Base-by-base conservation (phyloP, 1,139 yeast genomes). In the Saccharomyces hybrid region DNA sequence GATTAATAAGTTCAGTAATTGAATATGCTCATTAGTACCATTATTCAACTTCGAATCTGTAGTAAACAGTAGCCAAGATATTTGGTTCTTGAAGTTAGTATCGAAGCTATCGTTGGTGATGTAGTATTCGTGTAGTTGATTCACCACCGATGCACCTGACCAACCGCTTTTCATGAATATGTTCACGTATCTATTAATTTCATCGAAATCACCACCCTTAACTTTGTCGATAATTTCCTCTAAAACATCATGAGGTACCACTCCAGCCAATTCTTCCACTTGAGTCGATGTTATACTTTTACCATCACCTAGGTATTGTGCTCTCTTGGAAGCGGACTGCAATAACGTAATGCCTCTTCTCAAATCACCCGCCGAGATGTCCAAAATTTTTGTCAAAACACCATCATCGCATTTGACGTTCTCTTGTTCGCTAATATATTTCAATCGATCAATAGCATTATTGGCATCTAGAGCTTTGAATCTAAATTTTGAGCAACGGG, bases 401-500 rank as follows among this genome's bases (percentile, higher is more conserved):
- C 74, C 78, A 0, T 76, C 78, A 34, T 77, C 78, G 51, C 73
- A 70, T 26, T 67, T 67, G 42, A 88, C 75, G 0, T 73, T 63
- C 53, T 82, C 81, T 50, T 81, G 75, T 46, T 74, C 60, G 1
- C 78, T 74, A 58, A 93, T 84, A 59, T 75, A 80, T 58, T 77
- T 70, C 55, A 93, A 74, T 62, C 99, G 77, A 8, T 70, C 74
- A 55, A 88, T 70, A 0, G 97, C 95, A 64, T 86, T 83, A 2
- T 74, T 75, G 58, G 83, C 79, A 63, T 87, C 91, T 58, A 93
- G 77, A 52, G 87, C 82, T 62, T 84, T 84, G 75, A 95, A 93
- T 62, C 99, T 77, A 71, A 93, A 95, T 69, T 93, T 93, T 49
- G 97, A 88, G 72, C 99, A 93, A 67, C 99, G 80, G 51, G 96